Evolutionary conservation across 768 basidiomycete species (phyloP).

Genomic region (Lyophyllum atratum): DNA sequence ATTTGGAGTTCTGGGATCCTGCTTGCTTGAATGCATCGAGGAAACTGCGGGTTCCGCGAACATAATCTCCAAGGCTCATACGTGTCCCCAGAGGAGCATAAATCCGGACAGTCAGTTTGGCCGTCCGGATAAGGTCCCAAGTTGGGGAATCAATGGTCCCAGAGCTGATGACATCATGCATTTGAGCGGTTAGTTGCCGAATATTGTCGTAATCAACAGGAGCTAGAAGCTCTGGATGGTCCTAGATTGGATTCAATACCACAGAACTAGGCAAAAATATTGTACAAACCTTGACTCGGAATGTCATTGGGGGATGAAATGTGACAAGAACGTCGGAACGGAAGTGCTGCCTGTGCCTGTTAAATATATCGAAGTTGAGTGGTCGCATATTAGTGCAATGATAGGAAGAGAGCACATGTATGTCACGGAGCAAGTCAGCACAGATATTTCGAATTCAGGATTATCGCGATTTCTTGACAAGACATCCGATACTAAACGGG

Average conservation of each 20-base stretch:
- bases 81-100: constrained; percentile 87
- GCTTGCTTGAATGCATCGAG: constrained; percentile 68
- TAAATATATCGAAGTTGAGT: constrained; percentile 1
- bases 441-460: constrained; percentile 68
- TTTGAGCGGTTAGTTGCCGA: constrained; percentile 55
- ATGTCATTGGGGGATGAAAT: constrained; percentile 70
- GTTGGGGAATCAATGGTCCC: constrained; percentile 86
- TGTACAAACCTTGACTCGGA: constrained; percentile 58
- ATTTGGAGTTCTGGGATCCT: constrained; percentile 30
- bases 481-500: constrained; percentile 78
- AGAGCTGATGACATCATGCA: constrained; percentile 70
- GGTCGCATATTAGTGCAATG: not conserved
- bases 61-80: constrained; percentile 84
- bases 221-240: constrained; percentile 68
- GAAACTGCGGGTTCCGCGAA: constrained; percentile 74
- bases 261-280: not conserved
- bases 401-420: constrained; percentile 57
- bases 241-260: constrained; percentile 35
- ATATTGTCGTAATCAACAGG: constrained; percentile 68
- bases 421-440: constrained; percentile 80
- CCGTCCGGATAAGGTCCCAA: constrained; percentile 75
- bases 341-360: constrained; percentile 83
- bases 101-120: constrained; percentile 76
- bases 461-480: constrained; percentile 68
- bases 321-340: constrained; percentile 87